A percentile compares a stretch with the other conserved stretches of the same genome.
These are phyloP conservation scores for Echria macrotheca DNA, from an alignment of 495 filamentous ascomycete species.

Conservation along the genomic window DNA sequence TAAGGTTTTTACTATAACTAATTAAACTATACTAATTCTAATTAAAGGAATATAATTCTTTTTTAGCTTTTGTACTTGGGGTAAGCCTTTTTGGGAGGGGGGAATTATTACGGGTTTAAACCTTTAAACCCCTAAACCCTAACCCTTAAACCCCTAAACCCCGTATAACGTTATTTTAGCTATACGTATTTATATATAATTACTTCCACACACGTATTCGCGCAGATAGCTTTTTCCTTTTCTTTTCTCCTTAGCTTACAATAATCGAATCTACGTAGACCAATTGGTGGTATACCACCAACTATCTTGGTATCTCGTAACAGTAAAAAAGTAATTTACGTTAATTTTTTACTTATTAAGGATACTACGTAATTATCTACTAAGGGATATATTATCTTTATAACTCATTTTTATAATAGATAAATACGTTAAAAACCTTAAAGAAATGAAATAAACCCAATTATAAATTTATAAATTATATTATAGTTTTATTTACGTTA, in stretches of 20 bases:
- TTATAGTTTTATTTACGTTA: too few species aligned
- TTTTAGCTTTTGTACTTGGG: conserved; percentile 6
- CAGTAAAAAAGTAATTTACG: background rate
- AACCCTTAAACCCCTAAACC: too few species aligned
- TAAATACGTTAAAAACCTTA: too few species aligned
- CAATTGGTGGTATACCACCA: background rate
- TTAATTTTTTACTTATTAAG: background rate
- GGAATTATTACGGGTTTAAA: too few species aligned
- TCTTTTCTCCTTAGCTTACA: background rate
- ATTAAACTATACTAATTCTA: background rate
- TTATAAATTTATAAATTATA: too few species aligned
- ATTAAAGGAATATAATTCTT: conserved; percentile 6
- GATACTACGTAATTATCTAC: background rate
- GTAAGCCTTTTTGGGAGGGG: conserved; percentile 3
- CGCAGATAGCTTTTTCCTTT: background rate
- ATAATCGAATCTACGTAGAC: background rate
- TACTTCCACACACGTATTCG: background rate
- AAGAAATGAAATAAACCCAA: too few species aligned
- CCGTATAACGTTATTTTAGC: background rate
- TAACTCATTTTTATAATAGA: too few species aligned
- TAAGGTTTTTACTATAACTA: background rate
- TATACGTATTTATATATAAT: background rate
- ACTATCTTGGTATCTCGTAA: background rate
- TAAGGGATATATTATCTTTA: too few species aligned
- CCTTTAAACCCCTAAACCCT: too few species aligned